Base-by-base conservation (phyloP, 2,329 filamentous ascomycete genomes). In the Zasmidium angulare region DNA sequence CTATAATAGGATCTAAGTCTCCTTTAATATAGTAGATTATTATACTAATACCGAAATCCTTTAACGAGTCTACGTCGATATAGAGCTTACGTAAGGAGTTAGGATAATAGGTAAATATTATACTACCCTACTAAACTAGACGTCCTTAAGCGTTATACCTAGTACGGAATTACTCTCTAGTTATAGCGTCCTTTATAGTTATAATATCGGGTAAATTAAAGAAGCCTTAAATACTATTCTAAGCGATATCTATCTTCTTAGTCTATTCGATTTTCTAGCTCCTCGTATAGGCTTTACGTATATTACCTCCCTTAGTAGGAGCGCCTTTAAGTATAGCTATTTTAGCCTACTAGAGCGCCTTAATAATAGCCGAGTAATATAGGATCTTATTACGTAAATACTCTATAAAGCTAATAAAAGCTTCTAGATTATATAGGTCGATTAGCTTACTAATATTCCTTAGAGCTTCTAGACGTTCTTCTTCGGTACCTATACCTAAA, bases 21-120 rank as follows among this genome's bases (percentile, higher is more conserved):
- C 51, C 20, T 23, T 54, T 17, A 1, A 54, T 22, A 19, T 54
- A 47, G 51, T 54, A 53, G 36, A 43, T 43, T 24, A 54, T 54
- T 3, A 54, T 40, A 6, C 51, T 19, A 17, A 54, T 22, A n/a
- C n/a, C n/a, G n/a, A n/a, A n/a, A n/a, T n/a, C n/a, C n/a, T n/a
- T n/a, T n/a, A n/a, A n/a, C n/a, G 51, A 43, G 51, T 54, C 51
- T 54, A 54, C 36, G 36, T 54, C 51, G 20, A 54, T 43, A 19
- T 54, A 54, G 12, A 54, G 20, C 2, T 19, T 46, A 22, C 29
- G 22, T 2, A 21, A n/a, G 19, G 51, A 40, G 36, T 54, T 24
- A 17, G 46, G 36, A 24, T 54, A 47, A 24, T 54, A 46, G 1
- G 46, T 19, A n/a, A 54, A 54, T 2, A 21, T 43, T 12, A 3